A percentile compares a stretch with the other conserved stretches of the same genome.
Conservation (phyloP, 768 basidiomycete species). For the Naematelia encephala region DNA sequence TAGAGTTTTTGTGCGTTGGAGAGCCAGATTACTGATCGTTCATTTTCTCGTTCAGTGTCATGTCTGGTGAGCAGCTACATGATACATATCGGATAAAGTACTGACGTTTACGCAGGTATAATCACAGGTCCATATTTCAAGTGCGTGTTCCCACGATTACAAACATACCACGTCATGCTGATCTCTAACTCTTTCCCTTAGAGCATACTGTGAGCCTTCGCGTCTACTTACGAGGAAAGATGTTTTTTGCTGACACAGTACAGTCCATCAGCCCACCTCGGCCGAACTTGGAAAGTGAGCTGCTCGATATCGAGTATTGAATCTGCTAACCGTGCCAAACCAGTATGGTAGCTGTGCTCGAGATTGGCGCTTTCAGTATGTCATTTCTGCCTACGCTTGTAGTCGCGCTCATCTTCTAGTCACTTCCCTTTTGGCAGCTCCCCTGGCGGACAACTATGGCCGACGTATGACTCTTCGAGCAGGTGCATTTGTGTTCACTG, state of each 20-base stretch:
- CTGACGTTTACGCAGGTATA: slow-evolving; percentile 58
- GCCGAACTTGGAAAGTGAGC: slow-evolving; percentile 68
- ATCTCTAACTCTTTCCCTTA: slow-evolving; percentile 61
- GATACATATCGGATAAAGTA: slow-evolving; percentile 47
- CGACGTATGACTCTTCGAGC: slow-evolving; percentile 76
- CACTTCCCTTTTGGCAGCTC: slow-evolving; percentile 83
- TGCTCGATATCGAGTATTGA: not conserved
- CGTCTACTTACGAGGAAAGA: no score
- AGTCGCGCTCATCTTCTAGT: slow-evolving; percentile 54
- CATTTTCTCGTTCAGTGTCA: slow-evolving; percentile 32
- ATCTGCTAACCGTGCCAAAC: not conserved
- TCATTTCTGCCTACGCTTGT: slow-evolving; percentile 11
- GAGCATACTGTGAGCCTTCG: slow-evolving; percentile 58
- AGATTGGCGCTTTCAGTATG: slow-evolving; percentile 85
- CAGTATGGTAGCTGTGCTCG: slow-evolving; percentile 84
- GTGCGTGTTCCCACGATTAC: slow-evolving; percentile 42
- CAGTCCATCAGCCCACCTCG: slow-evolving; percentile 67
- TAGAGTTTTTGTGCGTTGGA: not conserved
- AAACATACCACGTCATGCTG: not conserved
- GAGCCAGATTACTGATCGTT: slow-evolving; percentile 3
- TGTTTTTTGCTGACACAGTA: not conserved
- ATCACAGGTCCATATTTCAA: slow-evolving; percentile 60
- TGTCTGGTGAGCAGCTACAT: slow-evolving; percentile 32
- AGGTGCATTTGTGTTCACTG: slow-evolving; percentile 76
- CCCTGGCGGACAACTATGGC: slow-evolving; percentile 81